Percentiles rank a stretch among this genome's conserved stretches.
Conservation (phyloP, 495 filamentous ascomycete species). For the Rostrohypoxylon terebratum region DNA sequence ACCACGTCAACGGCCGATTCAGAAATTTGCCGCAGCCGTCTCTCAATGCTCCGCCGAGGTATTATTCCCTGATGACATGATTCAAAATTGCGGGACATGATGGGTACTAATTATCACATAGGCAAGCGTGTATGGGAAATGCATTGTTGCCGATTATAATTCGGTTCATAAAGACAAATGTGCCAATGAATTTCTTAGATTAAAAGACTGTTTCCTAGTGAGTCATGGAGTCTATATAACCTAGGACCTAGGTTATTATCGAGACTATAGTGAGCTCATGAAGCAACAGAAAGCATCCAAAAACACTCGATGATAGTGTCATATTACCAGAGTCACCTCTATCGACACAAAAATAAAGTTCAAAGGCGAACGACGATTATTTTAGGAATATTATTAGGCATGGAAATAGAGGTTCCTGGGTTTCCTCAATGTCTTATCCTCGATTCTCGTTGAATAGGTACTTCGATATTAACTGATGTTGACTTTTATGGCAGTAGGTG, state of each 20-base stretch:
- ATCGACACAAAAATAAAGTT: background rate
- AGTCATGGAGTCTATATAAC: conserved; percentile 38
- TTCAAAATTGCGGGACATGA: background rate
- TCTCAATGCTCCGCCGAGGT: conserved; percentile 89
- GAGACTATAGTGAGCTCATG: conserved; percentile 16
- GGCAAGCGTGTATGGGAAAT: conserved; percentile 91
- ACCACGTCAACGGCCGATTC: conserved; percentile 75
- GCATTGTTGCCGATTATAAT: conserved; percentile 90
- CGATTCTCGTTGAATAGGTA: background rate
- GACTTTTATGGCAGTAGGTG: background rate
- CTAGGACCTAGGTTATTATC: background rate
- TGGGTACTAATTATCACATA: conserved; percentile 51
- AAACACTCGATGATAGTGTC: conserved; percentile 17
- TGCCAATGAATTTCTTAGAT: conserved; percentile 79
- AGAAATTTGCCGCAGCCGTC: conserved; percentile 85
- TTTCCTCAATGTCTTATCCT: background rate
- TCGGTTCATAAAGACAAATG: conserved; percentile 94
- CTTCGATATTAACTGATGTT: background rate
- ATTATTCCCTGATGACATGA: background rate
- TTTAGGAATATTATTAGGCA: background rate
- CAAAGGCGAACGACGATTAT: no score
- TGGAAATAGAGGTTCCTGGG: background rate
- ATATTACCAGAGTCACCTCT: background rate
- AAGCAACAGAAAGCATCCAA: conserved; percentile 39
- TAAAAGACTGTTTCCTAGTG: conserved; percentile 93